These are phyloP conservation scores for Entoloma clypeatum DNA, from an alignment of 1,284 basidiomycete species.

Conservation along the genomic window DNA sequence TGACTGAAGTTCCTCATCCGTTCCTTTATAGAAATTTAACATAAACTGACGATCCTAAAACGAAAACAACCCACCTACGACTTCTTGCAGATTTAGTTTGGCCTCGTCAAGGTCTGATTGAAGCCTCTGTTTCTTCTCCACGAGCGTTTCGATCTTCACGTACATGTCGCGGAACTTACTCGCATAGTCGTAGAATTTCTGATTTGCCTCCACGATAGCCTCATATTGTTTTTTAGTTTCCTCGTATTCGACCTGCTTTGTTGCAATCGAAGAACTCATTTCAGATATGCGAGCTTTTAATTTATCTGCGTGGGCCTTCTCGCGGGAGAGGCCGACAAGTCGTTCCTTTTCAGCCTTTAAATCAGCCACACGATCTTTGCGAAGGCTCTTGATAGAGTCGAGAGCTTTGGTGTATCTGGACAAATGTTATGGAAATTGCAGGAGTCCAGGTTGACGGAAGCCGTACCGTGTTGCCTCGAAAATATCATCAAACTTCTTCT, in stretches of 20 bases:
- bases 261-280: slow-evolving; percentile 56
- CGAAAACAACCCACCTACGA: slow-evolving; percentile 52
- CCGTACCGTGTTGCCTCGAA: slow-evolving; percentile 93
- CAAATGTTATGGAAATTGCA: slow-evolving; percentile 9
- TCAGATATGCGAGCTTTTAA: slow-evolving; percentile 69
- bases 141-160: slow-evolving; percentile 65
- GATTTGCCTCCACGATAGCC: slow-evolving; percentile 69
- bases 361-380: slow-evolving; percentile 88
- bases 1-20: slow-evolving; percentile 71
- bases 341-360: slow-evolving; percentile 93
- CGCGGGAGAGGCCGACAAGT: slow-evolving; percentile 74
- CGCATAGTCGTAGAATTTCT: slow-evolving; percentile 79
- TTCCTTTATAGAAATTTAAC: slow-evolving; percentile 44
- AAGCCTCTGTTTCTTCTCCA: slow-evolving; percentile 57
- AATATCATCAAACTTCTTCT: slow-evolving; percentile 99
- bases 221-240: slow-evolving; percentile 67
- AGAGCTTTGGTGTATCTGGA: slow-evolving; percentile 93
- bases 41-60: neutral
- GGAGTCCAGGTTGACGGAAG: neutral
- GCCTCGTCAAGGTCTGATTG: slow-evolving; percentile 60
- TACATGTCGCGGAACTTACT: slow-evolving; percentile 85
- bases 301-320: slow-evolving; percentile 87
- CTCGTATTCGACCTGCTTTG: slow-evolving; percentile 76
- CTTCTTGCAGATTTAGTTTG: slow-evolving; percentile 64
- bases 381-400: slow-evolving; percentile 84